phyloP scores from a whole-genome alignment of 139 green algal genomes.

The Nannochloris sp. region DNA sequence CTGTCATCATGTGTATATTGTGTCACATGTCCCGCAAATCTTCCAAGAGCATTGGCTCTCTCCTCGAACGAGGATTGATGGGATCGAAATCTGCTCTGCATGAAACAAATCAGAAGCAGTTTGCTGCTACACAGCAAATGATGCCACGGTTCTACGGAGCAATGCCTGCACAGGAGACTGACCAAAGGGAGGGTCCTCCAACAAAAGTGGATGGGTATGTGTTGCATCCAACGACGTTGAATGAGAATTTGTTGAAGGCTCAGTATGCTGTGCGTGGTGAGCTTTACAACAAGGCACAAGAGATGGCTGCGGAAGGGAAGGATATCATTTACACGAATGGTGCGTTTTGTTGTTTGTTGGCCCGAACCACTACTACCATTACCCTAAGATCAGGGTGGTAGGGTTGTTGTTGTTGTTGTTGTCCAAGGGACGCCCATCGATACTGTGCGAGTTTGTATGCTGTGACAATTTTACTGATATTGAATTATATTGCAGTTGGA shows the following conservation, averaged over 20 bases:
- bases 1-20: constrained; percentile 5
- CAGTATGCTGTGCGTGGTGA: constrained; percentile 88
- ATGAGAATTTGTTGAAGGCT: constrained; percentile 61
- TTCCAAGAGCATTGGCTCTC: not conserved
- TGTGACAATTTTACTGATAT: no score
- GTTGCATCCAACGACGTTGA: constrained; percentile 68
- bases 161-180: not conserved
- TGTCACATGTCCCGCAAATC: constrained; percentile 2
- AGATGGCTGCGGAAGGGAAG: constrained; percentile 69
- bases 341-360: constrained; percentile 13
- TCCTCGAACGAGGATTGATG: not conserved
- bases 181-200: not conserved
- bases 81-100: not conserved
- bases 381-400: no score
- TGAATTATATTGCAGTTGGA: constrained; percentile 55
- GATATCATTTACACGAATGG: constrained; percentile 95
- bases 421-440: no score
- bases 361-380: not conserved
- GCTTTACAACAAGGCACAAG: constrained; percentile 73
- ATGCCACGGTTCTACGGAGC: not conserved
- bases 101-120: not conserved
- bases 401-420: no score
- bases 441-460: no score
- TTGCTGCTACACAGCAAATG: not conserved
- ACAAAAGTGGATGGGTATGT: constrained; percentile 44